phyloP scores from a whole-genome alignment of 768 basidiomycete species.

The Xerocomellus intermedius region DNA sequence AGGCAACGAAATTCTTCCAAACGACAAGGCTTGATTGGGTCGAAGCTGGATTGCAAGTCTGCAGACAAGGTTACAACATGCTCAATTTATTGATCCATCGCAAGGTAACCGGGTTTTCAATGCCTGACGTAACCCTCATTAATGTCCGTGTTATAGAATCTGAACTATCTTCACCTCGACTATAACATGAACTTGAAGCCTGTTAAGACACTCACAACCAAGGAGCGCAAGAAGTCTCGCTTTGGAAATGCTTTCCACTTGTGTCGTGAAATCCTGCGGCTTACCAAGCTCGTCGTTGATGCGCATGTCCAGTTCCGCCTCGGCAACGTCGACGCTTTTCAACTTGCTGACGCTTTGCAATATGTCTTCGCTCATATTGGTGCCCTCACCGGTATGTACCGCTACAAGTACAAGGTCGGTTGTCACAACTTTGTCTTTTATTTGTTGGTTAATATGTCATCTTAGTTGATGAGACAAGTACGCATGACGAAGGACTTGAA shows the following conservation, averaged over 20 bases:
- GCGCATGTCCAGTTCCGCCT: conserved; percentile 98
- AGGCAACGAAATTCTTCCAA: conserved; percentile 99
- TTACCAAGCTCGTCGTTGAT: conserved; percentile 98
- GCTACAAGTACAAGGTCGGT: conserved; percentile 96
- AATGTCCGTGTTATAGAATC: conserved; percentile 48
- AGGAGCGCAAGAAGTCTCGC: conserved; percentile 99
- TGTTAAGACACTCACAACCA: conserved; percentile 95
- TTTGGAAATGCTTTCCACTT: conserved; percentile 99
- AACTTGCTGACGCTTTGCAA: conserved; percentile 96
- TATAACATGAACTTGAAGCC: conserved; percentile 99
- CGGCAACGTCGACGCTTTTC: conserved; percentile 98
- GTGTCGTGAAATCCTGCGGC: conserved; percentile 94
- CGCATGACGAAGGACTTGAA: conserved; percentile 99
- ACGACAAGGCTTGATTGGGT: conserved; percentile 98
- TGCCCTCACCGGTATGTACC: conserved; percentile 98
- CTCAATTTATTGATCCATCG: conserved; percentile 97
- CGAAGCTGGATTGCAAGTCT: conserved; percentile 97
- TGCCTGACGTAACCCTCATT: background rate
- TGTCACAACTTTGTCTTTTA: background rate
- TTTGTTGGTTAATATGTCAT: conserved; percentile 3
- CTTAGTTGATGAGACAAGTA: conserved; percentile 95
- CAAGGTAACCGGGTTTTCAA: conserved; percentile 53
- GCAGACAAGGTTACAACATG: conserved; percentile 99
- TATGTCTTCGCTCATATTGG: conserved; percentile 98
- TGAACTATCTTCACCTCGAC: conserved; percentile 93